Base-by-base conservation (phyloP, 2,329 filamentous ascomycete genomes). In the Lachnellula occidentalis region DNA sequence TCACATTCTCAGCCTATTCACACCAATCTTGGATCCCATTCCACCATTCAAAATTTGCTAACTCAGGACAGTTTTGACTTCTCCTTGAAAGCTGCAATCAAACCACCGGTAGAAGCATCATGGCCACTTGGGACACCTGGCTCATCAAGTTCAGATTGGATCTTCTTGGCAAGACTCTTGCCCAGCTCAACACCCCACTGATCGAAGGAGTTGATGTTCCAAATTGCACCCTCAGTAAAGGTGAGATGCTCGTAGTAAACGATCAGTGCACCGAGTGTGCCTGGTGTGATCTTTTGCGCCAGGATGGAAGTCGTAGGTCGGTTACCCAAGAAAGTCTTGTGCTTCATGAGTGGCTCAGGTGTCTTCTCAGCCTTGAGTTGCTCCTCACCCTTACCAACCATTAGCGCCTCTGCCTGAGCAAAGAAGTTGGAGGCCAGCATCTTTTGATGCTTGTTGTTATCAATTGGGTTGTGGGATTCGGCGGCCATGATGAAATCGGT, bases 201-300 rank as follows among this genome's bases (percentile, higher is more conserved):
- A 77, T 99, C 94, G 71, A 97, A 99, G 69, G 87, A 91, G 83
- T 99, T 99, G 80, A 99, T 96, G 77, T 97, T 95, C 94, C 94
- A 99, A 71, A 99, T 80, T 50, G 92, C 92, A 67, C 94, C 94
- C 77, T 99, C 94, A 37, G 90, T 95, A 74, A 99, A 99, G 54
- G 94, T 97, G 58, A 97, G 77, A 76, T 99, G 94, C 81, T 99
- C 94, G 75, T 99, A 99, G 82, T 97, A 99, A 62, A 91, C 92
- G 66, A 99, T 99, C 66, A 99, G 76, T 3, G 94, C 92, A 69
- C 94, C 94, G 47, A 99, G 83, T 67, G 95, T 91, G 43, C 86
- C 90, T 8, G 94, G 94, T 17, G 94, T 96, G 71, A 99, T 97
- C 78, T 90, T 86, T 45, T 92, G 90, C 1, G 85, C 82, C 19